Evolutionary conservation across 345 rosid species (phyloP).

Genomic region (Microthlaspi erraticum): DNA sequence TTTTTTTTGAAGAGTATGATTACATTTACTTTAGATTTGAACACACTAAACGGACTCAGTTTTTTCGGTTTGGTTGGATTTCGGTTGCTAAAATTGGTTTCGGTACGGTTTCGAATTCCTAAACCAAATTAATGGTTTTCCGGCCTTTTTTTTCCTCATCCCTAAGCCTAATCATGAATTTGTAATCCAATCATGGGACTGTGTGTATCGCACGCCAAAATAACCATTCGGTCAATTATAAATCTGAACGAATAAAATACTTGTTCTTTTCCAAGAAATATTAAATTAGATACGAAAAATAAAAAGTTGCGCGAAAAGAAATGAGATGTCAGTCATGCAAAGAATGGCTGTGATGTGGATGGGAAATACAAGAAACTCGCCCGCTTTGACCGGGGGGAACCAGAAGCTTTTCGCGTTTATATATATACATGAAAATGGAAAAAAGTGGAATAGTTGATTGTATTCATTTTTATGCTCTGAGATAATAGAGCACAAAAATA

Average conservation of each 20-base stretch:
- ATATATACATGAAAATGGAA: neutral
- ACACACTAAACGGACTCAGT: too few species aligned
- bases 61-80: too few species aligned
- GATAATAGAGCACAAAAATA: conserved; percentile 4
- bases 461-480: neutral
- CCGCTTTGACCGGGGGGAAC: conserved; percentile 44
- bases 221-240: neutral
- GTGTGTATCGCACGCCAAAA: conserved; percentile 35
- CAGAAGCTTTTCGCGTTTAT: neutral
- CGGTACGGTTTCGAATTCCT: too few species aligned
- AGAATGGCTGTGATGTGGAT: conserved; percentile 31
- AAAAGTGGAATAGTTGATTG: neutral
- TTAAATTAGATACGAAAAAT: conserved; percentile 14
- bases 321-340: conserved; percentile 51
- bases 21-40: too few species aligned
- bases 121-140: too few species aligned
- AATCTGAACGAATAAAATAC: neutral
- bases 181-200: conserved; percentile 10
- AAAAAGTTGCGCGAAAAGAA: conserved; percentile 18
- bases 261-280: conserved; percentile 7
- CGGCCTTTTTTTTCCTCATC: too few species aligned
- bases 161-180: neutral
- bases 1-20: too few species aligned
- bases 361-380: conserved; percentile 27
- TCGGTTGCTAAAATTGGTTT: too few species aligned